Base-by-base conservation (phyloP, 768 basidiomycete species). In the Calocybe cyanea region DNA sequence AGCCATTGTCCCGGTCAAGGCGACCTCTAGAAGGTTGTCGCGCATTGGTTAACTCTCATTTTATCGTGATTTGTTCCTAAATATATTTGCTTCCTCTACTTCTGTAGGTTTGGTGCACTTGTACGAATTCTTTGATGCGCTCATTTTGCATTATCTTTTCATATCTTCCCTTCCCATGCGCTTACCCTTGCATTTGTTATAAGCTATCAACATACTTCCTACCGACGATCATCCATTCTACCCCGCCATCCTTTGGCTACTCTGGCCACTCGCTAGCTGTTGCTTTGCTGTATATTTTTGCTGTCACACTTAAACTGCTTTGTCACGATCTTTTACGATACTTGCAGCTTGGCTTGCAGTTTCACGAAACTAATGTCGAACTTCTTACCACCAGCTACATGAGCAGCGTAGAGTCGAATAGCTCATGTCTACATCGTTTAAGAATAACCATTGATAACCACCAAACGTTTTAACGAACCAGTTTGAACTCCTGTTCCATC, bases 1-100 rank as follows among this genome's bases (percentile, higher is more conserved):
- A 63, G 82, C 86, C 3, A 81, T 89, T 61, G 84, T 83, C 47
- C 81, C 85, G 37, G 76, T 76, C 30, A 86, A 78, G 66, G 70
- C 75, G 8, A 63, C 61, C 48, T 77, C 77, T 2, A 74, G 71
- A 53, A 71, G 76, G 49, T 38, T 74, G 55, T 78, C 81, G 9
- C 72, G 75, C 49, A 49, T 71, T 36, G 54, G 51, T 52, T 63
- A 52, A 65, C 28, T 43, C 48, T 43, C 47, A 42, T 23, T 38
- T 51, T 37, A 3, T 20, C 23, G 28, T 43, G 23, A 24, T 21
- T 35, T 13, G 7, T 15, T 34, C 24, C 32, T 35, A 33, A 23
- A 50, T 43, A 30, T 41, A n/a, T 46, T 18, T 24, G 7, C 38
- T 10, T 32, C 13, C 32, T 28, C 11, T 28, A 28, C 11, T 11